Evolutionary conservation across 1,284 basidiomycete species (phyloP), one percentile per base, ranked within the genome.

Genomic region (Vanrija pseudolonga): DNA sequence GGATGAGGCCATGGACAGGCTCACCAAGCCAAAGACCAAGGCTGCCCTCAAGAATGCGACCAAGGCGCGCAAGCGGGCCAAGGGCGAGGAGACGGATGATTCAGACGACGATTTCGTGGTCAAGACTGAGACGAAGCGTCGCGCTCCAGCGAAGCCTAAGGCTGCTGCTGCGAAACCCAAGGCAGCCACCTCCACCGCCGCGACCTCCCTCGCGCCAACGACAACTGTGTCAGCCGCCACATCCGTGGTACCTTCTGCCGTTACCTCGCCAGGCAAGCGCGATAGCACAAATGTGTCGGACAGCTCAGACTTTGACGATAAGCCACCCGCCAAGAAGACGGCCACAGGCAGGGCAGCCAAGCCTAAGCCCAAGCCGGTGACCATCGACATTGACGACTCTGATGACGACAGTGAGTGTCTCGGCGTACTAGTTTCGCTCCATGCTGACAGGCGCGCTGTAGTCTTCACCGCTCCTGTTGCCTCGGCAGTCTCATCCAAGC

Each of bases 61-160:
- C 79, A 85, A 84, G 20, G 76, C 76, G 17, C 78, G 79, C 59
- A 79, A 78, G 60, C 77, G 79, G 41, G 81, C 76, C 46, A 70
- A 78, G 60, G 72, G 80, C 40, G 80, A 77, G 53, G 82, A 80
- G 26, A 80, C 81, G 43, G 80, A 79, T 3, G 86, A 85, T 49
- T 87, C 87, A 50, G 74, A 75, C 45, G 73, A 73, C 46, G 87
- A 90, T 58, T 90, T 89, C 73, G 84, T 83, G 68, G 80, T 78
- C 54, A 89, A 87, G 68, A 81, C 83, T 11, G 74, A 79, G 5
- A 17, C 56, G 14, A 64, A 62, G 53, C 78, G 81, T 7, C 81
- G 80, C 5, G 55, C 55, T 2, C 60, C 63, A 5, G 56, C 66
- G 37, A 63, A 56, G 79, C 74, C 68, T 0, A 56, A 62, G 6